Evolutionary conservation across 345 rosid species (phyloP), one percentile per base, ranked within the genome.

Genomic region (Populus simonii): DNA sequence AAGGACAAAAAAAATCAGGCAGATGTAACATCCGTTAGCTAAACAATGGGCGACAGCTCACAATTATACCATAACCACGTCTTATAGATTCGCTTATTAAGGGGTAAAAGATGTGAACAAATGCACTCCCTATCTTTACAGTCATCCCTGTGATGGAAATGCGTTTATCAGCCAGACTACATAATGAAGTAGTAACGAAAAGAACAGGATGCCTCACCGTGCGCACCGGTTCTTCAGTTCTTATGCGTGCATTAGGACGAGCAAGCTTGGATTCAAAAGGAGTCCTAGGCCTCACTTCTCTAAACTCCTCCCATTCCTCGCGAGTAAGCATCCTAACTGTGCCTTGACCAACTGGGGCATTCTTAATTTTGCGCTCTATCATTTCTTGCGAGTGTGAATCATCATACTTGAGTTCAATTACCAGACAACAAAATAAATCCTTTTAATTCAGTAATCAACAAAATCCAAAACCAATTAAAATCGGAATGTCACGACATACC

Each of bases 261-360:
- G 97, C 97, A 84, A 92, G 92, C 87, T 86, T 92, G 80, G 99
- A 96, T 83, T 96, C 99, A 39, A 93, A 93, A 49, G 97, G 98
- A 66, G 98, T 93, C 87, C 96, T 87, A 39, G 99, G 96, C 84
- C 99, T 92, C 80, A 91, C 91, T 83, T 93, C 97, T 70, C 92
- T 87, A 73, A 93, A 73, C 75, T 88, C 87, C 65, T 90, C 96
- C 98, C 99, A 96, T 77, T 96, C 99, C 74, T 93, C 94, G 27
- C 88, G 94, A 43, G 80, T 85, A 25, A 96, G 85, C 99, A 89
- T 90, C 88, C 96, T 80, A 66, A 92, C 85, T 0, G 92, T 87
- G 78, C 99, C 99, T 89, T 88, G 93, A 77, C 89, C 97, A 27
- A 85, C 81, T 74, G 96, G 99, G 83, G 96, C 92, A 74, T 93